phyloP scores from a whole-genome alignment of 2,329 filamentous ascomycete genomes.

The Sporothrix brasiliensis region DNA sequence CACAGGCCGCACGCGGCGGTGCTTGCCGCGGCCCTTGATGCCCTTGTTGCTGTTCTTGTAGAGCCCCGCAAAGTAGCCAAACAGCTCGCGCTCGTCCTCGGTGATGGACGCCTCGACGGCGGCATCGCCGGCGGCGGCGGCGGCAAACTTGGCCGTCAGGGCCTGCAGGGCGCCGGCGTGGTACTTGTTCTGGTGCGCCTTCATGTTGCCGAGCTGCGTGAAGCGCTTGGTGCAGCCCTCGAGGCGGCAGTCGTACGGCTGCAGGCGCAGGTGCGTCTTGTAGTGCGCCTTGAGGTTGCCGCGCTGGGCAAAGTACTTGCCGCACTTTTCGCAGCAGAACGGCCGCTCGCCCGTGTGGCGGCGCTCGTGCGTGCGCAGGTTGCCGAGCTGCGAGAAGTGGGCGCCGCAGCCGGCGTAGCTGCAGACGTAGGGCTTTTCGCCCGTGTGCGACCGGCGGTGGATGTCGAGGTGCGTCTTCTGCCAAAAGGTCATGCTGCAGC shows the following conservation, averaged over 20 bases:
- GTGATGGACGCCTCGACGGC: slow-evolving; percentile 55
- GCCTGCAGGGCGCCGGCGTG: slow-evolving; percentile 73
- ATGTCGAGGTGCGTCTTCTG: slow-evolving; percentile 95
- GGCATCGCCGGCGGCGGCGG: slow-evolving; percentile 61
- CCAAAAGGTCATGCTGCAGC: slow-evolving; percentile 79
- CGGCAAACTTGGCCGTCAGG: slow-evolving; percentile 71
- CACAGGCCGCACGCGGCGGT: slow-evolving; percentile 62
- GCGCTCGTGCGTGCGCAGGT: slow-evolving; percentile 87
- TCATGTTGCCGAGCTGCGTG: slow-evolving; percentile 88
- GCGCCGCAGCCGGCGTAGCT: slow-evolving; percentile 61
- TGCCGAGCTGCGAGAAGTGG: slow-evolving; percentile 85
- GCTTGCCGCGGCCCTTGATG: slow-evolving; percentile 92
- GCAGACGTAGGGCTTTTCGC: slow-evolving; percentile 80
- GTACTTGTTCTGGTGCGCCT: slow-evolving; percentile 95
- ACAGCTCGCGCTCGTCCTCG: slow-evolving; percentile 68
- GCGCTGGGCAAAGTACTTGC: slow-evolving; percentile 80
- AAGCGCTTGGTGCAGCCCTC: slow-evolving; percentile 87
- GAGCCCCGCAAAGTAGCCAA: slow-evolving; percentile 78
- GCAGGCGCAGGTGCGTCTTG: slow-evolving; percentile 75
- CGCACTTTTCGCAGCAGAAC: slow-evolving; percentile 76
- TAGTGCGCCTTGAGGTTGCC: slow-evolving; percentile 84
- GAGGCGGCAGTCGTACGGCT: slow-evolving; percentile 78
- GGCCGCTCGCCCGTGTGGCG: slow-evolving; percentile 87
- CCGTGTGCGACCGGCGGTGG: slow-evolving; percentile 84
- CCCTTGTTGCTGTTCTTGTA: slow-evolving; percentile 99